Percentiles rank a stretch among this genome's conserved stretches.
phyloP scores from a whole-genome alignment of 129 eudicot genomes.

The carrot (Daucus carota) region DNA sequence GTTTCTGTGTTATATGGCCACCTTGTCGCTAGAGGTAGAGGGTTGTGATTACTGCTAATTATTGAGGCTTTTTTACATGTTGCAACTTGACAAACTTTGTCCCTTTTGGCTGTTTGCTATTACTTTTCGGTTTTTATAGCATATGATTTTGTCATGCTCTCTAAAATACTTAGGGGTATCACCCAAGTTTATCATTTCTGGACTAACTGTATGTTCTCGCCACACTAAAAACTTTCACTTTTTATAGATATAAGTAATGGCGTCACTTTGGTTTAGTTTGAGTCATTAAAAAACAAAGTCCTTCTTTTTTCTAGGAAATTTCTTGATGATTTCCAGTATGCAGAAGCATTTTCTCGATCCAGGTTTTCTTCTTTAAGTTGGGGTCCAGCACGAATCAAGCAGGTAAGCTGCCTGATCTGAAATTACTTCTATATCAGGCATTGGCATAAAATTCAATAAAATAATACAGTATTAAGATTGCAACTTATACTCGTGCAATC shows the following conservation, averaged over 20 bases:
- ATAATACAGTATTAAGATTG: neutral
- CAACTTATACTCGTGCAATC: neutral
- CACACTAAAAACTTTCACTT: neutral
- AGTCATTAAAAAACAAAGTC: conserved; percentile 10
- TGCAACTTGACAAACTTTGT: neutral
- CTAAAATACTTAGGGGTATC: neutral
- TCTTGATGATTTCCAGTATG: conserved; percentile 68
- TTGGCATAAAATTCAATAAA: neutral
- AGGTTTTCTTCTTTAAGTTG: conserved; percentile 87
- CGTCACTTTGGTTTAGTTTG: neutral
- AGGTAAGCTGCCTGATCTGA: conserved; percentile 39
- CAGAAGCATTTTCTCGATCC: conserved; percentile 78
- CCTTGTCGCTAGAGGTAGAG: neutral
- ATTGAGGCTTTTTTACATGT: neutral
- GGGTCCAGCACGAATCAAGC: conserved; percentile 90
- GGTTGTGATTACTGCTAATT: neutral
- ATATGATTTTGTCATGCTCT: neutral
- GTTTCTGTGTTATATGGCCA: neutral
- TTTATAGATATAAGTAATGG: neutral
- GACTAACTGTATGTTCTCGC: neutral
- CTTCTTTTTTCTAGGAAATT: conserved; percentile 48
- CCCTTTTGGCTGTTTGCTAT: neutral
- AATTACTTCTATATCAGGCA: conserved; percentile 4
- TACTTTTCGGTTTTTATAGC: neutral
- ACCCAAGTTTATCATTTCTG: neutral